Evolutionary conservation across 2,329 filamentous ascomycete genomes (phyloP).

Genomic region (Arthrobotrys sinensis): DNA sequence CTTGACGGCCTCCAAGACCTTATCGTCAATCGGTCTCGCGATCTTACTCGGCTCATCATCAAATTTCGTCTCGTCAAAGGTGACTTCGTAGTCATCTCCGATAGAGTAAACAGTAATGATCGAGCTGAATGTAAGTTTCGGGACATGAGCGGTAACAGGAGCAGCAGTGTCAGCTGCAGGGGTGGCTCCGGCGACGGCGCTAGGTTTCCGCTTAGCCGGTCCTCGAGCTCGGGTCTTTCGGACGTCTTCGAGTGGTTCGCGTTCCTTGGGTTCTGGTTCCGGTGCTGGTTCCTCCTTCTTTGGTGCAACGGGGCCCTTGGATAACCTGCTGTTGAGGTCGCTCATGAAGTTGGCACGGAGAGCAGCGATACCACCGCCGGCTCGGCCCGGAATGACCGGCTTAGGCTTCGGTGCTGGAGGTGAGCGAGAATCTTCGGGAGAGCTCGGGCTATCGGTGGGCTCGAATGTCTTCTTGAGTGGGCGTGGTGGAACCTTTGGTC

Average conservation of each 20-base stretch:
- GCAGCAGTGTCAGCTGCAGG: conserved; percentile 22
- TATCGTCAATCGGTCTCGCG: conserved; percentile 40
- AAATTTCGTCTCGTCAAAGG: conserved; percentile 60
- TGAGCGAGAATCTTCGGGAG: conserved; percentile 49
- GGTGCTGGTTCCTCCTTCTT: conserved; percentile 74
- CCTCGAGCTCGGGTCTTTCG: conserved; percentile 91
- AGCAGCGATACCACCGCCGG: conserved; percentile 84
- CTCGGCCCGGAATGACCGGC: conserved; percentile 82
- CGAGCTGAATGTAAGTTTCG: conserved; percentile 58
- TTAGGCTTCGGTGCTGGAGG: conserved; percentile 75
- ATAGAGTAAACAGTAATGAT: conserved; percentile 61
- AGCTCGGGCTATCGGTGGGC: conserved; percentile 67
- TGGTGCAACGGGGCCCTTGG: conserved; percentile 80
- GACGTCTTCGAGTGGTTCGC: conserved; percentile 84
- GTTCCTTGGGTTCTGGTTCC: conserved; percentile 40
- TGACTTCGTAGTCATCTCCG: conserved; percentile 58
- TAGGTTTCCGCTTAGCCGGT: conserved; percentile 80
- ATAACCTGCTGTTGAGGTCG: conserved; percentile 90
- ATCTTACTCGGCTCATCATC: conserved; percentile 59
- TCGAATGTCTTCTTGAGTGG: conserved; percentile 67
- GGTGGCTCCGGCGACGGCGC: conserved; percentile 25
- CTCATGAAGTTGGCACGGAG: conserved; percentile 93
- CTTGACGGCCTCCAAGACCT: conserved; percentile 29
- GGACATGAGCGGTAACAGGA: conserved; percentile 11
- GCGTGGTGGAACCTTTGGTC: conserved; percentile 65